These are phyloP conservation scores for Termitomyces sp. DNA, from an alignment of 768 basidiomycete genomes.

Conservation along the genomic window DNA sequence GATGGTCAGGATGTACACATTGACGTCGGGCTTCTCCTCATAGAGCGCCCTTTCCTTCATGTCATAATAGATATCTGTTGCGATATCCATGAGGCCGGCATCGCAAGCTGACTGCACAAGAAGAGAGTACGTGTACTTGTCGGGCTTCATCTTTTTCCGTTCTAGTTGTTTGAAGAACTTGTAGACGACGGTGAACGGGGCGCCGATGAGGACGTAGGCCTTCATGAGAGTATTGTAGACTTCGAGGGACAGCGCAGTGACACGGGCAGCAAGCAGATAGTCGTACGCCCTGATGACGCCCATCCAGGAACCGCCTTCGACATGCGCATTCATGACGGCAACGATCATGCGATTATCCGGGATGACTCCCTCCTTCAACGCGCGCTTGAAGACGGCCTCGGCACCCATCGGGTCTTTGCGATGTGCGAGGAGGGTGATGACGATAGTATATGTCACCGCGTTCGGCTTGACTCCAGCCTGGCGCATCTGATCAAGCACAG, in stretches of 20 bases:
- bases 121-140: slow-evolving; percentile 60
- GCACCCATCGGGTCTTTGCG: slow-evolving; percentile 59
- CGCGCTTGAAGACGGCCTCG: slow-evolving; percentile 60
- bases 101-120: slow-evolving; percentile 82
- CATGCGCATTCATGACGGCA: slow-evolving; percentile 77
- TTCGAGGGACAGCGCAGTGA: slow-evolving; percentile 43
- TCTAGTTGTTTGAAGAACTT: slow-evolving; percentile 54
- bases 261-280: slow-evolving; percentile 35
- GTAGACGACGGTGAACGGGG: slow-evolving; percentile 63
- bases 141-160: slow-evolving; percentile 46
- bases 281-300: slow-evolving; percentile 70
- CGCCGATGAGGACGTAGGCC: slow-evolving; percentile 76
- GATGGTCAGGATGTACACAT: slow-evolving; percentile 62
- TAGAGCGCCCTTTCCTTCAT: slow-evolving; percentile 47
- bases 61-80: slow-evolving; percentile 59
- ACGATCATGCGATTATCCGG: slow-evolving; percentile 65
- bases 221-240: slow-evolving; percentile 78
- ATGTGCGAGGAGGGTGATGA: slow-evolving; percentile 62
- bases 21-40: slow-evolving; percentile 35
- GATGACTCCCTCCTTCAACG: slow-evolving; percentile 51
- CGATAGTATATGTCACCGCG: slow-evolving; percentile 52
- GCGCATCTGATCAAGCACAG: slow-evolving; percentile 59
- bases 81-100: slow-evolving; percentile 54
- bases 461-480: slow-evolving; percentile 39
- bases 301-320: slow-evolving; percentile 74